Evolutionary conservation across 2,329 filamentous ascomycete genomes (phyloP), one percentile per base, ranked within the genome.

Genomic region (Seiridium cupressi): DNA sequence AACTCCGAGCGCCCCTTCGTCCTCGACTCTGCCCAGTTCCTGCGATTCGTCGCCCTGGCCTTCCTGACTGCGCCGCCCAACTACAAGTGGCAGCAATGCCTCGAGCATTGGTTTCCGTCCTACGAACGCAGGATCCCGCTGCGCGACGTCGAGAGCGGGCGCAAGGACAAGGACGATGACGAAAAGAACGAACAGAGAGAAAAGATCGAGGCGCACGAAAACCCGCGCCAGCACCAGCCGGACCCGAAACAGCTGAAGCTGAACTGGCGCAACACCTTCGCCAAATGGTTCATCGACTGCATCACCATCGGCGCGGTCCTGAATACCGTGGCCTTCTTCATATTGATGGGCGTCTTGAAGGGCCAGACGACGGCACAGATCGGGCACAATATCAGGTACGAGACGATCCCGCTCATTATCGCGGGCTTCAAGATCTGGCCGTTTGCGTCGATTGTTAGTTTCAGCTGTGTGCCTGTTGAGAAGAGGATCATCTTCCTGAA

Each of bases 41-140:
- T 83, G 26, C 83, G 83, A 63, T 87, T 87, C 70, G 77, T 84
- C 44, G 73, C 79, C 44, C 77, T 83, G 57, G 77, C 82, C 3
- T 70, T 86, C 59, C 71, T 86, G 47, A 81, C 80, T 4, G 78
- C 83, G 1, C 84, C 84, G 5, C 79, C 84, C 55, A 85, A 84
- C 63, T 86, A 83, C 65, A 72, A 82, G 59, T 87, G 84, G 84
- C 83, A 87, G 65, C 77, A 81, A 58, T 77, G 77, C 36, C 77
- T 86, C 36, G 84, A 86, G 70, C 73, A 75, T 31, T 76, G 70
- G 8, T 84, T 85, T 59, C 84, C 84, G 0, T 81, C 81, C 0
- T 77, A 78, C 63, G 69, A 66, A 38, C 64, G 56, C 56, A 40
- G 40, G 26, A 31, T n/a, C 44, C 55, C 62, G 57, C 31, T n/a